Percentiles rank a stretch among this genome's conserved stretches.
Conservation (phyloP, 371 early-diverging fungal species). For the Amoeboaphelidium protococcarum region DNA sequence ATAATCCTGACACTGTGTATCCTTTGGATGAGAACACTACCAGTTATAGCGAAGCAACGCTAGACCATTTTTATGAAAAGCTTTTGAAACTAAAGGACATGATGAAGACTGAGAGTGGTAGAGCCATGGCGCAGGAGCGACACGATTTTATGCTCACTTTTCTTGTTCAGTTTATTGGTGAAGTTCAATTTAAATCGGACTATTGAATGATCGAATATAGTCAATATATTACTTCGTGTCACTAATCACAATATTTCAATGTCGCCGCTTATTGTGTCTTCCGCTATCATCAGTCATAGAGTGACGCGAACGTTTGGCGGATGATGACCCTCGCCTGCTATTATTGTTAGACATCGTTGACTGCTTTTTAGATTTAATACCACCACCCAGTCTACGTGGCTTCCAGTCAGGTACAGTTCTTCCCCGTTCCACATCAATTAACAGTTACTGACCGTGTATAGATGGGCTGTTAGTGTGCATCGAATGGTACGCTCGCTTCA, state of each 20-base stretch:
- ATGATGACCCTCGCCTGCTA: too few relatives aligned
- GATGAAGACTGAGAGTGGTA: slow-evolving; percentile 13
- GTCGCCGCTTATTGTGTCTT: too few relatives aligned
- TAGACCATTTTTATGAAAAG: slow-evolving; percentile 33
- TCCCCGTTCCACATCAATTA: slow-evolving; percentile 89
- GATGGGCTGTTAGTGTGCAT: too few relatives aligned
- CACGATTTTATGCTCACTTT: slow-evolving; percentile 10
- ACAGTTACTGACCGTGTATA: slow-evolving; percentile 52
- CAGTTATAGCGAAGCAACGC: slow-evolving; percentile 20
- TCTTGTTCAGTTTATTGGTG: slow-evolving; percentile 6
- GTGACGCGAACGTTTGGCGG: too few relatives aligned
- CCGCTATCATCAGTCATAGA: too few relatives aligned
- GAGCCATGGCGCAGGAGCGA: slow-evolving; percentile 8
- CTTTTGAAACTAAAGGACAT: slow-evolving; percentile 8
- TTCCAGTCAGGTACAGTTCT: slow-evolving; percentile 83
- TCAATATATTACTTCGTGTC: too few relatives aligned
- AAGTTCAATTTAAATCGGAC: too few relatives aligned
- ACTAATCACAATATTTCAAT: too few relatives aligned
- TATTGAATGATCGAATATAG: too few relatives aligned
- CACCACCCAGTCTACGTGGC: slow-evolving; percentile 43
- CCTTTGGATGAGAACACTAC: slow-evolving; percentile 20
- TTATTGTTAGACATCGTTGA: too few relatives aligned
- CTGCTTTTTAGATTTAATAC: background rate
- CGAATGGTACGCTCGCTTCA: too few relatives aligned
- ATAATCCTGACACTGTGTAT: slow-evolving; percentile 24